Percentiles rank a stretch among this genome's conserved stretches.
Evolutionary conservation across 495 filamentous ascomycete species (phyloP).

Genomic region (Cercophora newfieldiana): DNA sequence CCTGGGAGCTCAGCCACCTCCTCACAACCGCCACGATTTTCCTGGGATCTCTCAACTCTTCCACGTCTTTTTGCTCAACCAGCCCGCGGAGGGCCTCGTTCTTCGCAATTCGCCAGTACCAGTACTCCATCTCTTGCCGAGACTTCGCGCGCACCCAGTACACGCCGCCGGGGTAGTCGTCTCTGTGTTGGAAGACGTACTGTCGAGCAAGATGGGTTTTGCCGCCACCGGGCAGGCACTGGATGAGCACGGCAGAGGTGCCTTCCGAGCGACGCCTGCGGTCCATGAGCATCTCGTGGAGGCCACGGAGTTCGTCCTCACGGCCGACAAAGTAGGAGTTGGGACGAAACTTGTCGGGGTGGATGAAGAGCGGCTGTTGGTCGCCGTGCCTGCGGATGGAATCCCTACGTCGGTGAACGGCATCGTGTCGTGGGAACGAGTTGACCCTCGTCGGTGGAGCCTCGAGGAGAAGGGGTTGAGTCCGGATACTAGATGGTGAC

Average conservation of each 20-base stretch:
- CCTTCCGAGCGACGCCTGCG: slow-evolving; percentile 60
- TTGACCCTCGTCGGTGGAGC: slow-evolving; percentile 4
- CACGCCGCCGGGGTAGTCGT: slow-evolving; percentile 69
- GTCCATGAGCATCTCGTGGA: slow-evolving; percentile 69
- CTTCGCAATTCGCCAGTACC: slow-evolving; percentile 75
- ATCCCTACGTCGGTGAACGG: too few relatives aligned
- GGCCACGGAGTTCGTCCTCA: slow-evolving; percentile 63
- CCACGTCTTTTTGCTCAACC: slow-evolving; percentile 31
- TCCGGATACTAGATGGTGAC: background rate
- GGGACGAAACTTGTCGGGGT: slow-evolving; percentile 73
- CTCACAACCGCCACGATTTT: slow-evolving; percentile 62
- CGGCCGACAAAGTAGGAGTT: slow-evolving; percentile 78
- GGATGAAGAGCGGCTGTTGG: slow-evolving; percentile 59
- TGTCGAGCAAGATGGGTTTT: slow-evolving; percentile 82
- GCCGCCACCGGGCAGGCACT: slow-evolving; percentile 72
- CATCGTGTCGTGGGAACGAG: background rate
- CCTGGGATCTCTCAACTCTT: slow-evolving; percentile 47
- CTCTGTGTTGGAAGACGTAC: slow-evolving; percentile 69
- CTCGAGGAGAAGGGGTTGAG: background rate
- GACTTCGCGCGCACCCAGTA: slow-evolving; percentile 80
- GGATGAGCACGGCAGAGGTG: slow-evolving; percentile 68
- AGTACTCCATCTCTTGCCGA: slow-evolving; percentile 60
- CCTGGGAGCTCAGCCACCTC: slow-evolving; percentile 67
- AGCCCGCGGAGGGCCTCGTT: slow-evolving; percentile 57
- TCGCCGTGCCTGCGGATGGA: background rate